Percentiles rank a stretch among this genome's conserved stretches.
phyloP scores from a whole-genome alignment of 2,329 filamentous ascomycete genomes.

The Alternaria solani region DNA sequence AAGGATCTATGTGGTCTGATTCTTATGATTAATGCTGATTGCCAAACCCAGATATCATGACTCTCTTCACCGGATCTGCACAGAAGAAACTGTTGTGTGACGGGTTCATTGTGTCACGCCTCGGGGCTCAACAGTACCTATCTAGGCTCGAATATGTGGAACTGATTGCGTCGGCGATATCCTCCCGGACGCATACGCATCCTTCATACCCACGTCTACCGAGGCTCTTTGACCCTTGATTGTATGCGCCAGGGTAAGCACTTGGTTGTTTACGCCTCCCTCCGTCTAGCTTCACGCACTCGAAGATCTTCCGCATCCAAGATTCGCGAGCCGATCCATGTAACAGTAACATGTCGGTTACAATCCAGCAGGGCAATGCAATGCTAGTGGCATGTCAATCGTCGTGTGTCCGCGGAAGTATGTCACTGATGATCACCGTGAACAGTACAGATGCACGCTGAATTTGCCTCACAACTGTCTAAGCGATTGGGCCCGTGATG shows the following conservation, averaged over 20 bases:
- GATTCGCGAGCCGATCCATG: conserved; percentile 19
- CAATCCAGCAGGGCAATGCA: neutral
- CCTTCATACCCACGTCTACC: neutral
- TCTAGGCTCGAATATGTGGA: neutral
- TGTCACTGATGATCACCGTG: neutral
- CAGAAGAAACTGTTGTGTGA: neutral
- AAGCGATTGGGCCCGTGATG: neutral
- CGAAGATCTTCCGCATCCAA: conserved; percentile 13
- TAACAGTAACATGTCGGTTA: conserved; percentile 9
- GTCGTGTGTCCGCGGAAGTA: neutral
- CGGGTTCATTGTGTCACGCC: neutral
- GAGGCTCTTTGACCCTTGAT: neutral
- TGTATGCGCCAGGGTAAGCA: neutral
- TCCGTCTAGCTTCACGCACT: conserved; percentile 4
- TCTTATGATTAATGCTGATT: neutral
- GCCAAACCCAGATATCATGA: neutral
- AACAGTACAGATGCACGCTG: neutral
- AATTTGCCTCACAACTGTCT: neutral
- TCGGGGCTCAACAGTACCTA: neutral
- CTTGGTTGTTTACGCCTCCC: neutral
- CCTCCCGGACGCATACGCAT: neutral
- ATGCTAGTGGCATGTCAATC: neutral
- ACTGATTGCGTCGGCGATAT: neutral
- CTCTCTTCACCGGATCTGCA: neutral
- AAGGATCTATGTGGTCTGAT: neutral